These are phyloP conservation scores for Aspergillus asperescens DNA, from an alignment of 495 filamentous ascomycete species.

Conservation along the genomic window DNA sequence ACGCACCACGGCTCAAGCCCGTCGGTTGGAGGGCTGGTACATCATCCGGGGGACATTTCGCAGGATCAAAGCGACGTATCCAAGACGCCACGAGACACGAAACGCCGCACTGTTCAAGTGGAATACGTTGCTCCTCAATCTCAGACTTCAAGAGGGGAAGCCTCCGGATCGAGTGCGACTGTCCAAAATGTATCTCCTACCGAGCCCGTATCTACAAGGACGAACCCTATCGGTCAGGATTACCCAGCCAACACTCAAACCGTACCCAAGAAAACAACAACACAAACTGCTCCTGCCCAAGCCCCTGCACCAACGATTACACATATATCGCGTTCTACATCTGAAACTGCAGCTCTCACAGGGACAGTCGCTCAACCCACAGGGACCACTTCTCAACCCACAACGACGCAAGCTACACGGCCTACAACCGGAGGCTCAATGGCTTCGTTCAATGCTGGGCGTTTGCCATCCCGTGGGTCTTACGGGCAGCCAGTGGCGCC, in stretches of 20 bases:
- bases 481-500: slow-evolving; percentile 88
- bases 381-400: slow-evolving; percentile 39
- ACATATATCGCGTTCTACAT: slow-evolving; percentile 51
- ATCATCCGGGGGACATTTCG: slow-evolving; percentile 74
- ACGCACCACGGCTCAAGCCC: slow-evolving; percentile 51
- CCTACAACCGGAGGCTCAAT: slow-evolving; percentile 82
- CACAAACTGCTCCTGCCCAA: slow-evolving; percentile 11
- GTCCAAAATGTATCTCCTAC: slow-evolving; percentile 12
- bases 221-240: slow-evolving; percentile 16
- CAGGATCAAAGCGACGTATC: slow-evolving; percentile 59
- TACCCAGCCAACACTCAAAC: slow-evolving; percentile 7
- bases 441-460: slow-evolving; percentile 57
- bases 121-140: slow-evolving; percentile 94
- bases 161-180: slow-evolving; percentile 18
- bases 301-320: slow-evolving; percentile 20
- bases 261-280: slow-evolving; percentile 5
- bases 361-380: too few species aligned
- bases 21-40: slow-evolving; percentile 60
- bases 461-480: slow-evolving; percentile 72
- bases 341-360: slow-evolving; percentile 48
- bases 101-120: slow-evolving; percentile 91
- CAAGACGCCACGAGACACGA: slow-evolving; percentile 70
- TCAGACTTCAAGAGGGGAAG: slow-evolving; percentile 65
- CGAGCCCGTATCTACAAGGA: slow-evolving; percentile 18
- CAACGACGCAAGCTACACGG: slow-evolving; percentile 46